phyloP scores from a whole-genome alignment of 2,329 filamentous ascomycete species.

The Ophiostoma montium region DNA sequence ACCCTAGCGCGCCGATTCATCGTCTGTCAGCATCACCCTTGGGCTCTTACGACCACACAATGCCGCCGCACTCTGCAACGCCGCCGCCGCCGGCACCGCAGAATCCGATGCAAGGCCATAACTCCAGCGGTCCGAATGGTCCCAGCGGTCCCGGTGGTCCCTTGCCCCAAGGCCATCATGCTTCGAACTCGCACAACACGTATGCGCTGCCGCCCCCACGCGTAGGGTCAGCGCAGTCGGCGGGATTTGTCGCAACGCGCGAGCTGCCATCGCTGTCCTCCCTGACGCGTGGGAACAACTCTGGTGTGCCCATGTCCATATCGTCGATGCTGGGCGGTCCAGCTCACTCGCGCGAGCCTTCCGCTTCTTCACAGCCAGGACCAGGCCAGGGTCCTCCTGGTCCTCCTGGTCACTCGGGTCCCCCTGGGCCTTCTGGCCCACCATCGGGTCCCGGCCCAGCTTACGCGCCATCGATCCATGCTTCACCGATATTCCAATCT shows the following conservation, averaged over 20 bases:
- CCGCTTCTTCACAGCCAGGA: slow-evolving; percentile 24
- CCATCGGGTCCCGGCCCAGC: slow-evolving; percentile 24
- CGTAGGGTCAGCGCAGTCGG: slow-evolving; percentile 25
- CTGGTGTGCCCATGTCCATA: slow-evolving; percentile 46
- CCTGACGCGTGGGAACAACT: slow-evolving; percentile 31
- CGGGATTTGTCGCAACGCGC: slow-evolving; percentile 33
- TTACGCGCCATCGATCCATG: slow-evolving; percentile 36
- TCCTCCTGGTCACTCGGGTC: neutral
- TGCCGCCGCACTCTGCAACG: slow-evolving; percentile 26
- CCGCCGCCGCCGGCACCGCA: slow-evolving; percentile 4
- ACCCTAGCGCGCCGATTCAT: slow-evolving; percentile 26
- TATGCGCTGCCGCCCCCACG: slow-evolving; percentile 34
- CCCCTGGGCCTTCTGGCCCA: slow-evolving; percentile 17
- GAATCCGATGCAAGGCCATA: slow-evolving; percentile 1
- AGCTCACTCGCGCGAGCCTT: slow-evolving; percentile 21
- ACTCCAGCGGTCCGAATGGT: slow-evolving; percentile 10
- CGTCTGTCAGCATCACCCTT: slow-evolving; percentile 25
- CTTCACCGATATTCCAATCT: slow-evolving; percentile 41
- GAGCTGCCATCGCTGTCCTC: slow-evolving; percentile 38
- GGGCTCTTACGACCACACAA: slow-evolving; percentile 24
- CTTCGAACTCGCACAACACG: slow-evolving; percentile 19
- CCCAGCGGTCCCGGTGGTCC: slow-evolving; percentile 4
- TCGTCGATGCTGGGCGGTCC: slow-evolving; percentile 45
- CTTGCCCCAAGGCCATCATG: slow-evolving; percentile 9
- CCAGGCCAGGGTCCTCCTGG: slow-evolving; percentile 12